These are phyloP conservation scores for Populus trichocarpa DNA, from an alignment of 441 rosid species.

Conservation along the genomic window DNA sequence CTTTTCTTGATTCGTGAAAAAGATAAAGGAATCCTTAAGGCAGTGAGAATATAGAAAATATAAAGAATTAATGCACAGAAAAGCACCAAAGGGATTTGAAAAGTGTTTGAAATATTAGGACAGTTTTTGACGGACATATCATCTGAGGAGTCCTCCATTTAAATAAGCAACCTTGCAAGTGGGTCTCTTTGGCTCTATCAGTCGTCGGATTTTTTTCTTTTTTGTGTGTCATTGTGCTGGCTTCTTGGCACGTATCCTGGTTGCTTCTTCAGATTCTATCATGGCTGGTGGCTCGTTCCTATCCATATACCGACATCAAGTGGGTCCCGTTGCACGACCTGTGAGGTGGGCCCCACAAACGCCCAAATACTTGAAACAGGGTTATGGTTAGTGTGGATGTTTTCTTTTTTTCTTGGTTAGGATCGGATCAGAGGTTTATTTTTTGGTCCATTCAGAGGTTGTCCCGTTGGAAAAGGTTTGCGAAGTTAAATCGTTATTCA, in stretches of 20 bases:
- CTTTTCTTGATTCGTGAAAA: too few species aligned
- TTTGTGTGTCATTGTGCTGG: rapidly evolving
- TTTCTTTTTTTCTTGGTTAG: background rate
- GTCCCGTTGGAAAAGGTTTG: too few species aligned
- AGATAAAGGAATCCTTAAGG: too few species aligned
- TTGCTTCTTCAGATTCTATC: too few species aligned
- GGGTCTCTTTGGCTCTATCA: background rate
- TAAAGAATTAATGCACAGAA: too few species aligned
- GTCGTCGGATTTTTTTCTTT: constrained; percentile 4
- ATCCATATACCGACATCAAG: constrained; percentile 8
- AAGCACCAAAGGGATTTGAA: too few species aligned
- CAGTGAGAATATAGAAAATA: too few species aligned
- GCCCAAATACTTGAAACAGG: background rate
- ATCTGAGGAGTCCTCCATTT: background rate
- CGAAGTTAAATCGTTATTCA: too few species aligned
- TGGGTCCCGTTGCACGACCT: background rate
- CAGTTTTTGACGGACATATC: too few species aligned
- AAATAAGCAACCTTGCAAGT: background rate
- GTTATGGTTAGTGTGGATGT: background rate
- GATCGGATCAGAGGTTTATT: background rate
- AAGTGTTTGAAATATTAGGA: too few species aligned
- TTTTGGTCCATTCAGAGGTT: background rate
- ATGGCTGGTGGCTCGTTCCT: too few species aligned
- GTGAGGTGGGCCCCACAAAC: background rate
- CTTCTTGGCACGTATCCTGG: constrained; percentile 16